Base-by-base conservation (phyloP, 2,329 filamentous ascomycete species). In the Scleromitrula shiraiana region DNA sequence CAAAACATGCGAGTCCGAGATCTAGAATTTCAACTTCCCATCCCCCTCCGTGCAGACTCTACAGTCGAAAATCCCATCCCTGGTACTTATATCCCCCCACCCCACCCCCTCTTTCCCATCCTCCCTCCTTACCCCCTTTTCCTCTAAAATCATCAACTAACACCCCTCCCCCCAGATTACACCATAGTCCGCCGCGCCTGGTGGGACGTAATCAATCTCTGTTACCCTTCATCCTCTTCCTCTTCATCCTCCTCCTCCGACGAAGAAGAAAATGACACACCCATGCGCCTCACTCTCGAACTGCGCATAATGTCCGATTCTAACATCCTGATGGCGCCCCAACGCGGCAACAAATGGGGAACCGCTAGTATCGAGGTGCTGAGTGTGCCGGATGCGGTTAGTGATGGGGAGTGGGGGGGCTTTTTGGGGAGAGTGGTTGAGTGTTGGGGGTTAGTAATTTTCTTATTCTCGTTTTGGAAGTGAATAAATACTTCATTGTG, bases 171-270 rank as follows among this genome's bases (percentile, higher is more conserved):
- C 1, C 62, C 67, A 1, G 71, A 74, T 59, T 71, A 65, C 54
- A 62, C 57, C 9, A 58, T 68, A 17, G 67, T 72, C 1, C 69
- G 69, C 44, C 63, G 64, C 4, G 71, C 71, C 0, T 75, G 72
- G 72, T 75, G 72, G 71, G 72, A 73, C 46, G 69, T 68, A 12
- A 73, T 75, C 52, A 62, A 68, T 5, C 62, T 67, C 1, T 67
- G 65, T n/a, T 73, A 74, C 52, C 55, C 61, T 33, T 58, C 67
- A 38, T 55, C 56, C 7, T 60, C 62, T n/a, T n/a, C n/a, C n/a
- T n/a, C n/a, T n/a, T n/a, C n/a, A n/a, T n/a, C n/a, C n/a, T n/a
- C n/a, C n/a, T n/a, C n/a, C n/a, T n/a, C n/a, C n/a, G n/a, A n/a
- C n/a, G n/a, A n/a, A n/a, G n/a, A n/a, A n/a, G n/a, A n/a, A n/a